Conservation (phyloP, 106 monocot species). For the Phalaenopsis equestris region DNA sequence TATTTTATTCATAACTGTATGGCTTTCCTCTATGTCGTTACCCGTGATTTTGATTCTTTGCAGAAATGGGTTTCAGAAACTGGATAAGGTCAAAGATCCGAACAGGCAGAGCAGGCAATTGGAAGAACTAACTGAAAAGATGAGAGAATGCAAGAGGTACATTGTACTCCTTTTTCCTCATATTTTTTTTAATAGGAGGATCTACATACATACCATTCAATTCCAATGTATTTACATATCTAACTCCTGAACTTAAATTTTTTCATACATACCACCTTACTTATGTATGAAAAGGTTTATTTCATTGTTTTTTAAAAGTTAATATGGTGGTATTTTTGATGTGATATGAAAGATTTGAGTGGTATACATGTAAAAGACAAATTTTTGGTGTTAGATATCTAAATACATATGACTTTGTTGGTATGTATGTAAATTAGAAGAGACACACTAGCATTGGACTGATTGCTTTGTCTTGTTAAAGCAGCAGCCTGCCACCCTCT, state of each 20-base stretch:
- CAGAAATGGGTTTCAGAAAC: constrained; percentile 83
- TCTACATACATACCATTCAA: no score
- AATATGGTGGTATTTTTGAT: no score
- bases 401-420: background rate
- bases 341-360: no score
- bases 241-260: no score
- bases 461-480: background rate
- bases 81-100: constrained; percentile 63
- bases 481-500: background rate
- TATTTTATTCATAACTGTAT: background rate
- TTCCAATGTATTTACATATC: no score
- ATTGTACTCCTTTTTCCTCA: background rate
- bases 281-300: no score
- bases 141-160: constrained; percentile 85
- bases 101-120: constrained; percentile 52
- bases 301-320: no score
- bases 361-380: no score
- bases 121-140: constrained; percentile 79
- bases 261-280: no score
- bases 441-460: background rate
- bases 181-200: no score
- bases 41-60: background rate
- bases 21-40: background rate
- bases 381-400: no score
- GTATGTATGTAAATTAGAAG: background rate